Base-by-base conservation (phyloP, 306 rosid species). In the Vachellia collinsii region DNA sequence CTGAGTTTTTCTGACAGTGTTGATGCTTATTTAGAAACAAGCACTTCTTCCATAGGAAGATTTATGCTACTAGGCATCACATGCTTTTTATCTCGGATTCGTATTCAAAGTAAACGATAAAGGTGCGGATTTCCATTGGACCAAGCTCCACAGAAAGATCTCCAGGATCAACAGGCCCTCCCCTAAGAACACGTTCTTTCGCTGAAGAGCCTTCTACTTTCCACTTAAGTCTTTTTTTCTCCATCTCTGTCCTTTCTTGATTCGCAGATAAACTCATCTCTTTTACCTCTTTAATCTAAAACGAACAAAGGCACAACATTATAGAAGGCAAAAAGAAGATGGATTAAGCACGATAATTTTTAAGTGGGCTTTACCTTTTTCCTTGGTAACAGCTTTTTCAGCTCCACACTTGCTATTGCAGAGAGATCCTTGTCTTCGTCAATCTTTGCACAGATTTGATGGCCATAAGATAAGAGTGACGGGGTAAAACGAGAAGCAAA, bases 61-160 rank as follows among this genome's bases (percentile, higher is more conserved):
- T 67, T 74, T 38, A 44, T 39, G 56, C 70, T 76, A 64, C 80
- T 79, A 75, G 23, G 81, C 88, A 79, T 77, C 87, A 76, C 75
- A 73, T 44, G 75, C 62, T 46, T 64, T 44, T 59, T 56, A 23
- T 84, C 68, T 75, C 66, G 74, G 81, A 47, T 39, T 46, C 77
- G 5, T 78, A 4, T 56, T 66, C 86, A 25, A 86, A 88, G 77
- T 80, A 70, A 58, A 93, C 36, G 77, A 88, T 59, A 70, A 95
- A 95, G 81, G 96, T 91, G 71, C 98, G 91, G 74, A 93, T 95
- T 85, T 93, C 98, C 97, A 90, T 90, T 1, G 99, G 97, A 10
- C 91, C 86, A 37, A 95, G 96, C 84, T 95, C 98, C 82, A 91
- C 96, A n/a, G 70, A 70, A 50, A 93, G 88, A 77, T 84, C 82